Evolutionary conservation across 2,329 filamentous ascomycete species (phyloP), one percentile per base, ranked within the genome.

Genomic region (Neonectria sp.): DNA sequence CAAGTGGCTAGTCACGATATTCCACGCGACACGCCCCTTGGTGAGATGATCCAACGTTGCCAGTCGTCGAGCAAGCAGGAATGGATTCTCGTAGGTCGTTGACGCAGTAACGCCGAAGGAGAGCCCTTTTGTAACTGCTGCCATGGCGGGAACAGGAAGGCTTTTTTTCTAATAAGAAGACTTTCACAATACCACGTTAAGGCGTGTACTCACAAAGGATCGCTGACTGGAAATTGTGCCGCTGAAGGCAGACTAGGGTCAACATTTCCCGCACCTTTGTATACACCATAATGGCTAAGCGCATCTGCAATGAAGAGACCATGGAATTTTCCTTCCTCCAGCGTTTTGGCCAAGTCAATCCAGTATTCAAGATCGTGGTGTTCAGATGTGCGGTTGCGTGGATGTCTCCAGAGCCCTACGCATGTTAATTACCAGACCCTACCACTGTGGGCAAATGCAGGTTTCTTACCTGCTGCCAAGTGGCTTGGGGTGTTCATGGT

Each of bases 1-100:
- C 0, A 92, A 84, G 73, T 91, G 92, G 55, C 89, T 88, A 0
- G 90, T 92, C 1, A 92, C 90, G 46, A 92, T 88, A 70, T 87
- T 87, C 86, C 86, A 88, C 35, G 84, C 86, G 3, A 88, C 71
- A 11, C 84, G 83, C 51, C 90, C 89, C 62, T 87, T 86, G 1
- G 86, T 89, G 25, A 92, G 79, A 76, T 92, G 90, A 75, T 92
- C 90, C 0, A 91, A 82, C 0, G 90, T 92, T 0, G 87, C 89
- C 35, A 92, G 76, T 25, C 90, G 80, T 40, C 90, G 80, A 0
- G 90, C 90, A 31, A 92, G 80, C 71, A 91, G 87, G 73, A 91
- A 92, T 0, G 90, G 90, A 71, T 89, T 86, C 74, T 92, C 90
- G 65, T 92, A 92, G 1, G 87, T 89, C 1, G 63, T 68, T 8